Percentiles rank a stretch among this genome's conserved stretches.
phyloP scores from a whole-genome alignment of 176 grass and related monocot genomes.

The Lolium rigidum region DNA sequence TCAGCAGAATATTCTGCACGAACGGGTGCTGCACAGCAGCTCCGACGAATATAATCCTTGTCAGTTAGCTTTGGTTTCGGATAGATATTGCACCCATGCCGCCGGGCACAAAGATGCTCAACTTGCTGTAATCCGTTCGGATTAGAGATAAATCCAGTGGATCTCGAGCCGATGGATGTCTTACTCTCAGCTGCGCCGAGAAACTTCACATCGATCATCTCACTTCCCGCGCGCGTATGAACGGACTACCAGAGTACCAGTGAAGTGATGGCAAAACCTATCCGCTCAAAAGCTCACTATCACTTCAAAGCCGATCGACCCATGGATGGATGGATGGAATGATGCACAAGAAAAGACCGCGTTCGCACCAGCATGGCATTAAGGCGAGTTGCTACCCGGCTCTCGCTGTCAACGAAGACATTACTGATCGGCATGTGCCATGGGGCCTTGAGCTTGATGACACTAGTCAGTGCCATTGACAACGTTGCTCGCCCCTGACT shows the following conservation, averaged over 20 bases:
- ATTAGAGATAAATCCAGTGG: background rate
- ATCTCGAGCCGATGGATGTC: background rate
- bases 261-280: background rate
- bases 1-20: conserved; percentile 6
- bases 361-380: background rate
- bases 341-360: background rate
- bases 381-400: background rate
- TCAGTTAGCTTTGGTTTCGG: background rate
- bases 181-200: background rate
- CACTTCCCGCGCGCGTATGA: background rate
- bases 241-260: background rate
- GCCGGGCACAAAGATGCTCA: background rate
- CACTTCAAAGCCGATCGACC: background rate
- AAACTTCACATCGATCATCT: background rate
- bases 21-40: background rate
- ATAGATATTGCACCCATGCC: background rate
- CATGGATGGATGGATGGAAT: background rate
- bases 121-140: background rate
- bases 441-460: background rate
- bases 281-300: background rate
- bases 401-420: background rate
- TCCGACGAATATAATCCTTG: background rate
- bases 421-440: background rate
- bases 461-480: background rate
- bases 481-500: background rate